Evolutionary conservation across 352 stramenopile species (phyloP).

Genomic region (Blastocystis sp.): DNA sequence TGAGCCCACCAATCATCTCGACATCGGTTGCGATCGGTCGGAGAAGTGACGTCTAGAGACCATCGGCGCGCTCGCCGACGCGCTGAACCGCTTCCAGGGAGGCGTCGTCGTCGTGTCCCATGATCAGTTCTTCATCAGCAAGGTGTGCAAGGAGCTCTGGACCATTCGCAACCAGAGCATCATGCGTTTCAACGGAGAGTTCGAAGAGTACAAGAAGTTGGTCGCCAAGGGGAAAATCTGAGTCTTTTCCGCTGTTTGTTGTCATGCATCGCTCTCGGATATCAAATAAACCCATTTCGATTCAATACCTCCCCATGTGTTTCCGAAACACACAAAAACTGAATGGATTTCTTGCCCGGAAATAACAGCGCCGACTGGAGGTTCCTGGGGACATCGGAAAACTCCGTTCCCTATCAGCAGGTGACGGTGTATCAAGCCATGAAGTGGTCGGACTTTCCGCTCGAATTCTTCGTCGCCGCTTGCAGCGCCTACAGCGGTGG

Average conservation of each 20-base stretch:
- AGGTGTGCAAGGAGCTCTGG: conserved; percentile 80
- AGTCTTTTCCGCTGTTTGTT: not conserved
- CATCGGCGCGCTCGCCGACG: conserved; percentile 85
- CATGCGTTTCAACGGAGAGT: conserved; percentile 79
- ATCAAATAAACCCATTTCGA: not conserved
- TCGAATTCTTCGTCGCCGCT: conserved; percentile 10
- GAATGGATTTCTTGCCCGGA: conserved; percentile 48
- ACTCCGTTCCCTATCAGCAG: conserved; percentile 42
- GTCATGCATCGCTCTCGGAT: not conserved
- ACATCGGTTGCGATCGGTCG: conserved; percentile 72
- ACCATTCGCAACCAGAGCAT: conserved; percentile 79
- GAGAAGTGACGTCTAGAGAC: conserved; percentile 68
- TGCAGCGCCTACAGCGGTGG: conserved; percentile 29
- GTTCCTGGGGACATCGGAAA: conserved; percentile 7
- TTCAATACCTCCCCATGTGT: conserved; percentile 5
- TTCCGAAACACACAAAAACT: conserved; percentile 17
- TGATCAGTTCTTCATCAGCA: conserved; percentile 87
- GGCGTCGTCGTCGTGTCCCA: conserved; percentile 89
- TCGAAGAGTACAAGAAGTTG: conserved; percentile 78
- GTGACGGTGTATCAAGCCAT: conserved; percentile 40
- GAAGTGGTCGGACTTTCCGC: conserved; percentile 36
- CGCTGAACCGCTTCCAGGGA: conserved; percentile 87
- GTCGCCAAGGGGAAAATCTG: conserved; percentile 63
- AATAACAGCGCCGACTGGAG: conserved; percentile 29
- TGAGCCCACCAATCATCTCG: conserved; percentile 97